Conservation (phyloP, 1,139 yeast genomes). For the Yamadazyma friedrichii region DNA sequence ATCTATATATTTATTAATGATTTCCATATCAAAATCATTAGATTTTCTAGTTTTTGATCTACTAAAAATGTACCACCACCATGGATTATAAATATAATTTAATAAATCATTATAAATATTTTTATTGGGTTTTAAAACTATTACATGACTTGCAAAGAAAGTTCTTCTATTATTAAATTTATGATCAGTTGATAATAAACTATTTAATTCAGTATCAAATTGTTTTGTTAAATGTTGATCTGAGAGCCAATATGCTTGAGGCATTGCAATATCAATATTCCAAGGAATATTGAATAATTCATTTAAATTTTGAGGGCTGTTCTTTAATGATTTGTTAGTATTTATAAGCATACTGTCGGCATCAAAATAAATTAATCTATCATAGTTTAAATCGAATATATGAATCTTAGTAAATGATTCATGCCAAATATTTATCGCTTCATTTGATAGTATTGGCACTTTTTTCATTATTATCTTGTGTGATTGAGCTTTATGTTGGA, state of each 20-base stretch:
- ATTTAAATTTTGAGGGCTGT: constrained; percentile 23
- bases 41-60: constrained; percentile 20
- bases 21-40: constrained; percentile 51
- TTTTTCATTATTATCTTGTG: constrained; percentile 9
- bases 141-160: constrained; percentile 43
- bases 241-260: constrained; percentile 41
- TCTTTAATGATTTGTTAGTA: constrained; percentile 8
- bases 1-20: constrained; percentile 35
- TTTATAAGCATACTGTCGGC: constrained; percentile 39
- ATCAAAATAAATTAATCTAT: constrained; percentile 38
- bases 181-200: constrained; percentile 26
- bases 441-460: constrained; percentile 5
- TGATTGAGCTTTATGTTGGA: constrained; percentile 7
- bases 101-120: constrained; percentile 26
- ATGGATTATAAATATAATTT: constrained; percentile 30
- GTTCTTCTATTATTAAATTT: constrained; percentile 28
- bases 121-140: constrained; percentile 43
- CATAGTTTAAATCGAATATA: constrained; percentile 50
- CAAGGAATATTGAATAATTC: constrained; percentile 32
- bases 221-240: constrained; percentile 5
- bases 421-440: constrained; percentile 32
- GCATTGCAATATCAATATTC: constrained; percentile 30
- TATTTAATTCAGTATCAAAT: constrained; percentile 14
- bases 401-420: constrained; percentile 55
- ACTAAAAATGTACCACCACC: constrained; percentile 27